These are phyloP conservation scores for Bonia amplexicaulis DNA, from an alignment of 176 grass and related monocot genomes.

Conservation along the genomic window DNA sequence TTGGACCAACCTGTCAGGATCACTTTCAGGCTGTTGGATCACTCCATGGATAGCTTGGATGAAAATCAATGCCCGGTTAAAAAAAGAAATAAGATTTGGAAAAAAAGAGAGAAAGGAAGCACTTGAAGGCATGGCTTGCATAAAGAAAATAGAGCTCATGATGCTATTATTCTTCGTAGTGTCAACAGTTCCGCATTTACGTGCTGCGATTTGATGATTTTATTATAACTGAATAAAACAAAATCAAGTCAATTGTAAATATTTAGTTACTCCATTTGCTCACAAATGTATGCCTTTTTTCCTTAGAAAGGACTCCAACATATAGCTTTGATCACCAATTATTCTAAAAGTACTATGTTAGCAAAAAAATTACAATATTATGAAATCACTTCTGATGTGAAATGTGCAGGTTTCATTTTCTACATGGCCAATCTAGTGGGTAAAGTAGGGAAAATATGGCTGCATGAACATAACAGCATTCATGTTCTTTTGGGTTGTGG, in stretches of 20 bases:
- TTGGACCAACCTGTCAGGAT: background rate
- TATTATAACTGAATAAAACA: slow-evolving; percentile 4
- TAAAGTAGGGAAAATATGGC: background rate
- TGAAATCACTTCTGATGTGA: slow-evolving; percentile 1
- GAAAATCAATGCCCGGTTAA: background rate
- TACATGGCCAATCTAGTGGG: background rate
- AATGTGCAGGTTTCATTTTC: slow-evolving; percentile 2
- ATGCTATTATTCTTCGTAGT: slow-evolving; percentile 4
- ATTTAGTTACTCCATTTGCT: background rate
- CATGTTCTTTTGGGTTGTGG: too few species aligned
- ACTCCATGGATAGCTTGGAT: background rate
- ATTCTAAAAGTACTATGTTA: background rate
- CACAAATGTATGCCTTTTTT: background rate
- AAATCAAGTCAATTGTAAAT: slow-evolving; percentile 5
- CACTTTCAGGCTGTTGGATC: background rate
- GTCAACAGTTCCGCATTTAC: background rate
- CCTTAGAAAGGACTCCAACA: background rate
- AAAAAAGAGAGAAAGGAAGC: background rate
- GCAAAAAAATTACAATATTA: background rate
- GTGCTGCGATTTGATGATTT: background rate
- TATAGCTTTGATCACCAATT: background rate
- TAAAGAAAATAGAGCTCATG: background rate
- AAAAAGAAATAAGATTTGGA: background rate
- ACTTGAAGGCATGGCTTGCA: background rate
- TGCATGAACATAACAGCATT: background rate